Percentiles rank a stretch among this genome's conserved stretches.
These are phyloP conservation scores for Cercophora scortea DNA, from an alignment of 495 filamentous ascomycete species.

Conservation along the genomic window DNA sequence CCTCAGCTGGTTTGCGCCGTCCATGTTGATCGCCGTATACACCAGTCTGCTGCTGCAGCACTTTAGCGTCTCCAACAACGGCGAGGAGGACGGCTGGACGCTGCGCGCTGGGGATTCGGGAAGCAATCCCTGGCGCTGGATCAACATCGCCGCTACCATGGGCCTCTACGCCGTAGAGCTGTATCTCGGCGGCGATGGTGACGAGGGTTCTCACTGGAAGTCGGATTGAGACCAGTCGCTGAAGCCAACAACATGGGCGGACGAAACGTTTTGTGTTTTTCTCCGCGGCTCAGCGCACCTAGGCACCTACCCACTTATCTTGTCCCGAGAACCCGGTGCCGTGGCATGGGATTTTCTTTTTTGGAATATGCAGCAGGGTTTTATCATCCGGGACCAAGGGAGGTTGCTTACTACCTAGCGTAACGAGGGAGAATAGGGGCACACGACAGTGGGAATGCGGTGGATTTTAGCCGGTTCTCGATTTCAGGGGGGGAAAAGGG, in stretches of 20 bases:
- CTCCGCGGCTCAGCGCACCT: too few species aligned
- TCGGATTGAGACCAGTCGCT: conserved; percentile 53
- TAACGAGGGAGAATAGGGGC: too few species aligned
- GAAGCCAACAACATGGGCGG: not conserved
- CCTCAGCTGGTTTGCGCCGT: conserved; percentile 86
- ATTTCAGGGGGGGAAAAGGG: too few species aligned
- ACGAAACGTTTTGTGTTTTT: too few species aligned
- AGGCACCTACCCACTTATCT: too few species aligned
- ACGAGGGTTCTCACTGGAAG: conserved; percentile 81
- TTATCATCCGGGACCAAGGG: too few species aligned
- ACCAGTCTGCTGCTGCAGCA: conserved; percentile 96
- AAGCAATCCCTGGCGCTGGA: conserved; percentile 85
- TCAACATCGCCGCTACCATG: conserved; percentile 85
- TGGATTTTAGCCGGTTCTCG: too few species aligned
- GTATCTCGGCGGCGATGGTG: conserved; percentile 68
- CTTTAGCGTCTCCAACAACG: conserved; percentile 62
- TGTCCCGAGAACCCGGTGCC: too few species aligned
- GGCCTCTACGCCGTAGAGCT: conserved; percentile 81
- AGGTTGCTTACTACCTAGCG: too few species aligned
- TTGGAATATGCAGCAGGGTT: too few species aligned
- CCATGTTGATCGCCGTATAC: conserved; percentile 88
- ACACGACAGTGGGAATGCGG: too few species aligned
- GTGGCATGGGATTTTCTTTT: too few species aligned
- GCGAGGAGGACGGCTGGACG: conserved; percentile 75
- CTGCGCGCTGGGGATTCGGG: conserved; percentile 67